Conservation (phyloP, 768 basidiomycete genomes). For the button mushroom (Agaricus bisporus) region DNA sequence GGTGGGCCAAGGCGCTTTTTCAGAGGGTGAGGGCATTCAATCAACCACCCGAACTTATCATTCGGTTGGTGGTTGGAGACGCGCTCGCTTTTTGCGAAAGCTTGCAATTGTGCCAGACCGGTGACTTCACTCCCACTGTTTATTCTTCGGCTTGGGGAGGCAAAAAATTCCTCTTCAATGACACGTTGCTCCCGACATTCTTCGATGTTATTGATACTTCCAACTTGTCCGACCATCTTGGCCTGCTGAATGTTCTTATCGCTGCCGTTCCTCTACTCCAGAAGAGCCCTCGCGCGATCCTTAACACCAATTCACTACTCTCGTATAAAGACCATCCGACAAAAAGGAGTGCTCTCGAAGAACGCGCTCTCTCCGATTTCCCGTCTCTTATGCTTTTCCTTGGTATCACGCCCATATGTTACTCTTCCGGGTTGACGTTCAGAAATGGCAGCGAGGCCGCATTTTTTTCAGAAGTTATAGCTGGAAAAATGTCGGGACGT, state of each 20-base stretch:
- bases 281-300: constrained; percentile 20
- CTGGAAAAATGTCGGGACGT: not conserved
- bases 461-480: not conserved
- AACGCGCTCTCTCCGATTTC: constrained; percentile 6
- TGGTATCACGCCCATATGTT: not conserved
- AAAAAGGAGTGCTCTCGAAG: not conserved
- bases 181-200: constrained; percentile 21
- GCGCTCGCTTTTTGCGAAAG: constrained; percentile 32
- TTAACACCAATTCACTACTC: constrained; percentile 39
- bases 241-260: constrained; percentile 38
- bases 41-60: constrained; percentile 11
- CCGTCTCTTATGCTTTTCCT: constrained; percentile 11
- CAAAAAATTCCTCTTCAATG: constrained; percentile 24
- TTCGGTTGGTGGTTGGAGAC: constrained; percentile 38
- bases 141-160: constrained; percentile 31
- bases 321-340: constrained; percentile 7
- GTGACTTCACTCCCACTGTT: constrained; percentile 19
- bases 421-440: constrained; percentile 4
- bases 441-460: constrained; percentile 1
- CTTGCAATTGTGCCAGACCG: constrained; percentile 17
- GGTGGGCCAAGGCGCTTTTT: constrained; percentile 26
- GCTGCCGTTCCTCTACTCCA: constrained; percentile 32
- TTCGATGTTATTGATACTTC: constrained; percentile 48
- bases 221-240: constrained; percentile 43
- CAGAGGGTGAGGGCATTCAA: constrained; percentile 10